Evolutionary conservation across 1,139 yeast species (phyloP).

Genomic region (Pichia sp.): DNA sequence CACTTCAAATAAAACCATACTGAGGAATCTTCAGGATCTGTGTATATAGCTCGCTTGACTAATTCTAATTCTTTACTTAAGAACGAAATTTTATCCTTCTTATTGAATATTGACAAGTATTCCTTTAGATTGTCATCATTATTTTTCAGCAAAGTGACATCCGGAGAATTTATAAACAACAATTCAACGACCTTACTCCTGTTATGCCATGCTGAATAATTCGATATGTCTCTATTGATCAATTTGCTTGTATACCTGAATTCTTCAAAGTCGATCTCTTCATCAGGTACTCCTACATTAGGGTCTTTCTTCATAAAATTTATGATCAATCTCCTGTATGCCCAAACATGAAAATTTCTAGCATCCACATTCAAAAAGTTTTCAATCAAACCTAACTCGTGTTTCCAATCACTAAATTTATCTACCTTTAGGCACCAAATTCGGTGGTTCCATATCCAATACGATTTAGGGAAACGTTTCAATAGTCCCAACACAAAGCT

Average conservation of each 20-base stretch:
- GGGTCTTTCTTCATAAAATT: constrained; percentile 31
- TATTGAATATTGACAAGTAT: constrained; percentile 20
- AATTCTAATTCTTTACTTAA: constrained; percentile 56
- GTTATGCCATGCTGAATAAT: constrained; percentile 95
- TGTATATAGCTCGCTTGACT: constrained; percentile 76
- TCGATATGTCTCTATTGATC: constrained; percentile 78
- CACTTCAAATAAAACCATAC: constrained; percentile 87
- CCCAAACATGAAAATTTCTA: constrained; percentile 95
- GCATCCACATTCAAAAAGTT: constrained; percentile 65
- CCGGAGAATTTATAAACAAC: constrained; percentile 32
- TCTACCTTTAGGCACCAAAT: constrained; percentile 69
- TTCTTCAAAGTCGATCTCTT: constrained; percentile 38
- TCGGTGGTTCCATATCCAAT: constrained; percentile 96
- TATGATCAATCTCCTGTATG: constrained; percentile 72
- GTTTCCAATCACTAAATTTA: constrained; percentile 48
- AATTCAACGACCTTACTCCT: constrained; percentile 62
- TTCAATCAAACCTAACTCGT: constrained; percentile 62
- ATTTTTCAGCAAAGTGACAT: constrained; percentile 20
- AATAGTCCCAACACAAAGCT: constrained; percentile 52
- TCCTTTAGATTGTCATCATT: constrained; percentile 16
- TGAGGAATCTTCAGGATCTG: constrained; percentile 91
- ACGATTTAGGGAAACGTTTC: constrained; percentile 72
- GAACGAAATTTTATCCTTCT: constrained; percentile 27
- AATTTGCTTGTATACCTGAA: constrained; percentile 70
- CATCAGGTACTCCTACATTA: constrained; percentile 20